Evolutionary conservation across 75 land plant species (phyloP).

Genomic region (Pinus tabuliformis): DNA sequence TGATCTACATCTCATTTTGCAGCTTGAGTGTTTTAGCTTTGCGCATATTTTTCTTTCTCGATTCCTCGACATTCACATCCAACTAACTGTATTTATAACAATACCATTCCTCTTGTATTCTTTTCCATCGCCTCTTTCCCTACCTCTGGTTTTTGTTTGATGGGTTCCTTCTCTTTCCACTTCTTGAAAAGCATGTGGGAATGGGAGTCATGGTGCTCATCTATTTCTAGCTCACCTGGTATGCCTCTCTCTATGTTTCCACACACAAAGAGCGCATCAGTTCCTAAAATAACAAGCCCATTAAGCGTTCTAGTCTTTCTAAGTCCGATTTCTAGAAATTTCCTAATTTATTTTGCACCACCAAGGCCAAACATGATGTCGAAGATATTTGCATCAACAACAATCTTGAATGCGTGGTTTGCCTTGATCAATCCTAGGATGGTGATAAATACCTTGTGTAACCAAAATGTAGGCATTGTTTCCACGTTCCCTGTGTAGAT

Average conservation of each 20-base stretch:
- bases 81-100: no score
- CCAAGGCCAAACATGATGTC: not conserved
- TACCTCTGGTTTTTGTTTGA: no score
- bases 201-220: not conserved
- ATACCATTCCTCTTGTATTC: no score
- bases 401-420: conserved; percentile 29
- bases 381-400: not conserved
- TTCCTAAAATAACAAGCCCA: not conserved
- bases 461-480: conserved; percentile 34
- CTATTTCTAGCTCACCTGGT: conserved; percentile 1
- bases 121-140: no score
- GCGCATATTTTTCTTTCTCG: no score
- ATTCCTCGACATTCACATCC: no score
- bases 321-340: not conserved
- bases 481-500: no score
- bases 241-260: not conserved
- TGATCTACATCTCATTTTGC: no score
- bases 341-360: not conserved
- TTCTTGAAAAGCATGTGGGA: no score
- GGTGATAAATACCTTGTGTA: conserved; percentile 18
- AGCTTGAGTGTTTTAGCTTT: no score
- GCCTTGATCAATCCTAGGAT: conserved; percentile 30
- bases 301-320: not conserved
- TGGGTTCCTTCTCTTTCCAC: no score
- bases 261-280: no score